phyloP scores from a whole-genome alignment of 768 basidiomycete genomes.

The Xerocomellus chrysenteron region DNA sequence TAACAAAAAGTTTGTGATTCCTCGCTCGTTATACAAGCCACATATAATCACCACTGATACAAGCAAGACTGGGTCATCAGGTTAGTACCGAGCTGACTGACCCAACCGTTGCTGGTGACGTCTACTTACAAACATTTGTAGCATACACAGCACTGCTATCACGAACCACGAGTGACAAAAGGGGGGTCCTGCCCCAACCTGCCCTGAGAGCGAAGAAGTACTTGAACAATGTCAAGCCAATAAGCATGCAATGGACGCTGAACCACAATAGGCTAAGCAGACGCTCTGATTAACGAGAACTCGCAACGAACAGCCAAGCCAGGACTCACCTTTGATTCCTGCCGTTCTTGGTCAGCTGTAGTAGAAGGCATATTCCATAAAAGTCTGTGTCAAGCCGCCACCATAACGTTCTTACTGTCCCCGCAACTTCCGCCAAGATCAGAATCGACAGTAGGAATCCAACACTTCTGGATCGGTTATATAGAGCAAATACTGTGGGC shows the following conservation, averaged over 20 bases:
- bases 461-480: slow-evolving; percentile 16
- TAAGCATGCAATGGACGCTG: slow-evolving; percentile 12
- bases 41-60: neutral
- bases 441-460: slow-evolving; percentile 3
- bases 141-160: slow-evolving; percentile 13
- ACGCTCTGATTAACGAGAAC: neutral
- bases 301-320: neutral
- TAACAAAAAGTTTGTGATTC: slow-evolving; percentile 1
- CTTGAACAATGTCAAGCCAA: slow-evolving; percentile 20
- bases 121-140: slow-evolving; percentile 8
- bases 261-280: slow-evolving; percentile 13
- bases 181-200: slow-evolving; percentile 19
- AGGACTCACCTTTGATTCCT: slow-evolving; percentile 11
- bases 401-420: slow-evolving; percentile 1
- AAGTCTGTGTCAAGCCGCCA: neutral
- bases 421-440: slow-evolving; percentile 3
- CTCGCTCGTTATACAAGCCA: neutral
- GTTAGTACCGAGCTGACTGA: neutral
- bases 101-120: neutral
- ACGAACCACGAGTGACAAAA: slow-evolving; percentile 22
- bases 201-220: slow-evolving; percentile 14
- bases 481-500: slow-evolving; percentile 18
- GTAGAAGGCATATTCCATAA: slow-evolving; percentile 12
- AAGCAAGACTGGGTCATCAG: neutral
- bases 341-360: neutral